A percentile compares a stretch with the other conserved stretches of the same genome.
phyloP scores from a whole-genome alignment of 176 grass and related monocot species.

The Leersia perrieri region DNA sequence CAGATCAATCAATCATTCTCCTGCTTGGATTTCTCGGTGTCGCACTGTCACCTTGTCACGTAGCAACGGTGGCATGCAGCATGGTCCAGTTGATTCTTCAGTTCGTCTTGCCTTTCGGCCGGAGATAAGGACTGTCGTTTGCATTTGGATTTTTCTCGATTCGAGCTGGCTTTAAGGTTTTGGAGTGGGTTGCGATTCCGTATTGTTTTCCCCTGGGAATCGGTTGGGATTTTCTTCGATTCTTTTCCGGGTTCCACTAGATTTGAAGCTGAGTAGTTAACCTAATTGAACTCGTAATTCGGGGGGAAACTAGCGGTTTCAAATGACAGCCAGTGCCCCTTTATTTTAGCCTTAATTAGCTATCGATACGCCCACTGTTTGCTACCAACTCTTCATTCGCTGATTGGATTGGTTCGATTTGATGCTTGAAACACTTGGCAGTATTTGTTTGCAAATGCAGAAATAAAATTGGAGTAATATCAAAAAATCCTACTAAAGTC shows the following conservation, averaged over 20 bases:
- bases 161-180: conserved; percentile 17
- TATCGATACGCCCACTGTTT: not conserved
- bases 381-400: not conserved
- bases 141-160: not conserved
- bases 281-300: not conserved
- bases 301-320: not conserved
- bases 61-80: not conserved
- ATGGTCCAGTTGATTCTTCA: not conserved
- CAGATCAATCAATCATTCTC: not conserved
- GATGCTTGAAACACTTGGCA: not conserved
- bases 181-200: conserved; percentile 9
- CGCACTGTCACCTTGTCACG: not conserved
- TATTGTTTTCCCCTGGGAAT: not conserved
- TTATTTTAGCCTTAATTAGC: not conserved
- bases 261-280: conserved; percentile 11
- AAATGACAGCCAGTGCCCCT: not conserved
- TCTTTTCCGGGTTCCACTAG: not conserved
- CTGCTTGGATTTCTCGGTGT: not conserved
- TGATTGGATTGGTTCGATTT: not conserved
- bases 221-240: not conserved
- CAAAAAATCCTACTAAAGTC: not conserved
- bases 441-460: not conserved
- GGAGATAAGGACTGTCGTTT: not conserved
- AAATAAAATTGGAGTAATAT: not conserved
- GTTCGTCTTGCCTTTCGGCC: not conserved